These are phyloP conservation scores for Erigeron canadensis DNA, from an alignment of 129 eudicot genomes.

Conservation along the genomic window DNA sequence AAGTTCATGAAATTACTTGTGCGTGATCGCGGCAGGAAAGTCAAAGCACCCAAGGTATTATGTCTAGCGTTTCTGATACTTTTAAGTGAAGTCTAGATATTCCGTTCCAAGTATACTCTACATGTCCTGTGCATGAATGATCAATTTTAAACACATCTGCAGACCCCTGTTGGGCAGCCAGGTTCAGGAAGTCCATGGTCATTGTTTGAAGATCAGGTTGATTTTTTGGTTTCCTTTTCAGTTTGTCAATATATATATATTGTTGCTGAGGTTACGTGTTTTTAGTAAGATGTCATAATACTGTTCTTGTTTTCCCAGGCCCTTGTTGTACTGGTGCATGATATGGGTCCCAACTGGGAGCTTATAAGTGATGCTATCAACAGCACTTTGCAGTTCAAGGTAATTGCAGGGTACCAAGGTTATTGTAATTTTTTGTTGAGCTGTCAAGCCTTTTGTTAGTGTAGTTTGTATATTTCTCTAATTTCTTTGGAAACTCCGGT, in stretches of 20 bases:
- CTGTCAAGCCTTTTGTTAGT: not conserved
- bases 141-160: constrained; percentile 30
- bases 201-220: constrained; percentile 86
- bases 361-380: constrained; percentile 93
- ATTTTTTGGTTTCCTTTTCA: constrained; percentile 13
- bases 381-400: constrained; percentile 90
- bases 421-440: not conserved
- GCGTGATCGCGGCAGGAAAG: constrained; percentile 78
- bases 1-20: constrained; percentile 73
- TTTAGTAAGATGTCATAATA: constrained; percentile 20
- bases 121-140: constrained; percentile 15
- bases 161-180: constrained; percentile 69
- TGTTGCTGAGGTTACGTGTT: not conserved
- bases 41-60: constrained; percentile 73
- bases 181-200: constrained; percentile 96
- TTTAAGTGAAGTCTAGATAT: constrained; percentile 4
- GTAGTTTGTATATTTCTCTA: not conserved
- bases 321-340: constrained; percentile 97
- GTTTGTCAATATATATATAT: not conserved
- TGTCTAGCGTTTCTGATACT: not conserved
- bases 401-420: constrained; percentile 17
- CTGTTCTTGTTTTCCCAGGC: constrained; percentile 52
- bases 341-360: constrained; percentile 99
- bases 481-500: too few species aligned
- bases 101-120: not conserved